A percentile compares a stretch with the other conserved stretches of the same genome.
phyloP scores from a whole-genome alignment of 1,284 basidiomycete genomes.

The Melampsora larici-populina region DNA sequence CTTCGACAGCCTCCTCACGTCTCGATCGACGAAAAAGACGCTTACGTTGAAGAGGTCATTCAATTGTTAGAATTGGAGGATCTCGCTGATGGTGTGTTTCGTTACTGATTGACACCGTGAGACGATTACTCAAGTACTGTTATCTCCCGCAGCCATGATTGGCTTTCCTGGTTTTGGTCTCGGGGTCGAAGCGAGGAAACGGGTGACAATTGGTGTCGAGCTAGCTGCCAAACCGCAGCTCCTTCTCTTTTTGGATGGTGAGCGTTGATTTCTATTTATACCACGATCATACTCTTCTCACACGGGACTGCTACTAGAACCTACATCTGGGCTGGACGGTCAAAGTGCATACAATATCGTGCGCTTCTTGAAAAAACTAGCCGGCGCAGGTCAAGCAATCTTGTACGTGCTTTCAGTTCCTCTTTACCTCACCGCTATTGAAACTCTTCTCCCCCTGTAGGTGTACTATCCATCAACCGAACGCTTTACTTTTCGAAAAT shows the following conservation, averaged over 20 bases:
- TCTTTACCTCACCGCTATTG: background rate
- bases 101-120: constrained; percentile 45
- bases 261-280: constrained; percentile 28
- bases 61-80: constrained; percentile 59
- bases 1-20: constrained; percentile 60
- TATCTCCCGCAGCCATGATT: constrained; percentile 5
- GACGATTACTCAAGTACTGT: background rate
- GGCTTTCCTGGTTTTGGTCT: constrained; percentile 58
- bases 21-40: constrained; percentile 59
- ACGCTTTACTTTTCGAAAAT: constrained; percentile 59
- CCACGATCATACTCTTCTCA: background rate
- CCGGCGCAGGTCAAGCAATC: constrained; percentile 74
- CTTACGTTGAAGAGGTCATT: constrained; percentile 60
- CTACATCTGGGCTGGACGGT: constrained; percentile 76
- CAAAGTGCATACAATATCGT: constrained; percentile 84
- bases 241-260: constrained; percentile 54
- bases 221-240: constrained; percentile 58
- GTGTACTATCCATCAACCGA: constrained; percentile 67
- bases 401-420: constrained; percentile 66
- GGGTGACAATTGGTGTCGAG: constrained; percentile 64
- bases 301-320: constrained; percentile 47
- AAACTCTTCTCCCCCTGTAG: constrained; percentile 40
- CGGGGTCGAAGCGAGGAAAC: too few relatives aligned
- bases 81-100: constrained; percentile 58
- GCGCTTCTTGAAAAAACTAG: constrained; percentile 71